phyloP scores from a whole-genome alignment of 108 stramenopile genomes.

The Nannochloropsis oceanica region DNA sequence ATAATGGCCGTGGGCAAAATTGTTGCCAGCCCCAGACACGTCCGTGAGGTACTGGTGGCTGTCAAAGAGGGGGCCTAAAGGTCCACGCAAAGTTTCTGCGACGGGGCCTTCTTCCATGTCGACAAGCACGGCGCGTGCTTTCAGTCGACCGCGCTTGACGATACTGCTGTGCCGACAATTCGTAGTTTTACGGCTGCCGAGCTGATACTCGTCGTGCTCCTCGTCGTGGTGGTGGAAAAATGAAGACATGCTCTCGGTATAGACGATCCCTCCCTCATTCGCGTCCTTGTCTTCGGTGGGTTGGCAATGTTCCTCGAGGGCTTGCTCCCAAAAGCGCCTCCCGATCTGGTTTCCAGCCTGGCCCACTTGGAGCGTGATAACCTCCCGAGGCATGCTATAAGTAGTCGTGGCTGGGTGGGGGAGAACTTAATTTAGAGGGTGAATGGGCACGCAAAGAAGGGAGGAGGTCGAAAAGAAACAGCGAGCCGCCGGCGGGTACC shows the following conservation, averaged over 20 bases:
- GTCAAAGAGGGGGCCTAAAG: slow-evolving; percentile 43
- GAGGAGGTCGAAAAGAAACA: too few relatives aligned
- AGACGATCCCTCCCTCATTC: slow-evolving; percentile 28
- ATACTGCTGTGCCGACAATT: neutral
- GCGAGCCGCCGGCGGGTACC: too few relatives aligned
- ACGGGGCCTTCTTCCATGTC: slow-evolving; percentile 54
- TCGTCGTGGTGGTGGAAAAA: neutral
- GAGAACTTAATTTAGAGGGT: too few relatives aligned
- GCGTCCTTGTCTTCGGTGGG: slow-evolving; percentile 10
- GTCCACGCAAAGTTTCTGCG: slow-evolving; percentile 34
- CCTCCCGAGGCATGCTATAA: slow-evolving; percentile 39
- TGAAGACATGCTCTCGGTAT: slow-evolving; percentile 41
- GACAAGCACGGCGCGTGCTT: slow-evolving; percentile 41
- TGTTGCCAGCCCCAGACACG: slow-evolving; percentile 48
- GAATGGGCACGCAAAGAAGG: too few relatives aligned
- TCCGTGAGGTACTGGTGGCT: slow-evolving; percentile 33
- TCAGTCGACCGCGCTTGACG: neutral
- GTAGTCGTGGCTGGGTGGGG: neutral
- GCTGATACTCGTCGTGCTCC: neutral
- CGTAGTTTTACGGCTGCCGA: too few relatives aligned
- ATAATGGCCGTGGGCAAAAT: slow-evolving; percentile 46
- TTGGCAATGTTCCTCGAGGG: slow-evolving; percentile 40
- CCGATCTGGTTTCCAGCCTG: slow-evolving; percentile 54
- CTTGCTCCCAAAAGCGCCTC: slow-evolving; percentile 36
- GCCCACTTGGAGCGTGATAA: slow-evolving; percentile 44